These are phyloP conservation scores for Nymphaea thermarum DNA, from an alignment of 164 flowering plant species.

Conservation along the genomic window DNA sequence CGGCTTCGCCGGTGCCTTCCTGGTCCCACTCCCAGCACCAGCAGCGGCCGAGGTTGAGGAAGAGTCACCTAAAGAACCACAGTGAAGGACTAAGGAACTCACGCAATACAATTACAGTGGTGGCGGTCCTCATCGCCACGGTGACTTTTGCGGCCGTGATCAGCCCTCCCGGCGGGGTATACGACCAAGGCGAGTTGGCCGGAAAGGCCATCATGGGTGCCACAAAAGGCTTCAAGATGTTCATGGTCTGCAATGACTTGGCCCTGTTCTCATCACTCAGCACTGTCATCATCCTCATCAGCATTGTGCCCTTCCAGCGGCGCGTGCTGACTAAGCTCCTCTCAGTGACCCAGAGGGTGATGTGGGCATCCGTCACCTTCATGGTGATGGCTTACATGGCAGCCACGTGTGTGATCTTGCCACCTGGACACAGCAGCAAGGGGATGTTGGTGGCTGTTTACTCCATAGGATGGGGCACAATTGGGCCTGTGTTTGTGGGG, in stretches of 20 bases:
- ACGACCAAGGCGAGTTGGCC: background rate
- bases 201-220: background rate
- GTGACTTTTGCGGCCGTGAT: constrained; percentile 13
- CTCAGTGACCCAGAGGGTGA: constrained; percentile 2
- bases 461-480: constrained; percentile 1
- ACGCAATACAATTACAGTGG: constrained; percentile 8
- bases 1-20: too few species aligned
- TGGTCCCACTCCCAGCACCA: too few species aligned
- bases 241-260: background rate
- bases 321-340: background rate
- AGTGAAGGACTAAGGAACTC: background rate
- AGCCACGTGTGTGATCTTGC: constrained; percentile 6
- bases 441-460: constrained; percentile 6
- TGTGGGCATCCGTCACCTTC: constrained; percentile 10
- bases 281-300: background rate
- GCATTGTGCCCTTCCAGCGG: background rate
- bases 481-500: constrained; percentile 3
- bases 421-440: background rate
- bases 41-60: too few species aligned
- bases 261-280: background rate
- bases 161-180: constrained; percentile 13
- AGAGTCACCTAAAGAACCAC: too few species aligned
- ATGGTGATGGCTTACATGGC: constrained; percentile 10
- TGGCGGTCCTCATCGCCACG: constrained; percentile 13
- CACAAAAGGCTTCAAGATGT: background rate